Evolutionary conservation across 768 basidiomycete genomes (phyloP).

Genomic region (Cubamyces lactineus): DNA sequence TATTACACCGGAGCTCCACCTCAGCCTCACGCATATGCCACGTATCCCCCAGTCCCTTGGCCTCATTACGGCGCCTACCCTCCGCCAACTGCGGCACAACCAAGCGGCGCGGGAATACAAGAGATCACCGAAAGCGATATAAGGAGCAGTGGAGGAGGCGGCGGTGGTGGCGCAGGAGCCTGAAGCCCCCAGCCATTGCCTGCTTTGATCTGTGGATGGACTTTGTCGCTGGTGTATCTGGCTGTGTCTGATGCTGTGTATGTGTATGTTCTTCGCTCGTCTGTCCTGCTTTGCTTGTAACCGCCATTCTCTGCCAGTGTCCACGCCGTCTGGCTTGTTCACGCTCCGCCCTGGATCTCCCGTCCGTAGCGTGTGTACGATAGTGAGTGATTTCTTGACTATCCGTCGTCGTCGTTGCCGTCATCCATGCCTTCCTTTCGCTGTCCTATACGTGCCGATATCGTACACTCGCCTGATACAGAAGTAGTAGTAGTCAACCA

Average conservation of each 20-base stretch:
- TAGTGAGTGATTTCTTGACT: constrained; percentile 19
- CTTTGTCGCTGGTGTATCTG: neutral
- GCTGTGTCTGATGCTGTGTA: constrained; percentile 3
- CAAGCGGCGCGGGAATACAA: constrained; percentile 8
- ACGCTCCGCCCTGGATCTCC: neutral
- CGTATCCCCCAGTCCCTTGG: constrained; percentile 23
- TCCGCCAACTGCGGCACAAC: constrained; percentile 5
- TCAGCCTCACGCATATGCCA: constrained; percentile 16
- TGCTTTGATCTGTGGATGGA: neutral
- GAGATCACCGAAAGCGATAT: constrained; percentile 25
- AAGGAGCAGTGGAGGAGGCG: constrained; percentile 16
- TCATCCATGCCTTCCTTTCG: neutral
- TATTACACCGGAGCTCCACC: constrained; percentile 21
- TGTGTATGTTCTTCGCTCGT: constrained; percentile 10
- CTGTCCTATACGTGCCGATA: constrained; percentile 5
- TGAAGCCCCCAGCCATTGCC: neutral
- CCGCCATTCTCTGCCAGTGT: neutral
- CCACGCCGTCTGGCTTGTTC: neutral
- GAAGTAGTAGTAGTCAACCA: constrained; percentile 11
- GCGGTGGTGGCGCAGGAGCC: constrained; percentile 15
- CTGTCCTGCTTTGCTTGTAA: neutral
- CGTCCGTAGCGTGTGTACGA: constrained; percentile 6
- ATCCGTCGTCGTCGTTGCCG: neutral
- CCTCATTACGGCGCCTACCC: constrained; percentile 21
- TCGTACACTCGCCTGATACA: constrained; percentile 16